Conservation (phyloP, 129 eudicot genomes). For the Flaveria bidentis region DNA sequence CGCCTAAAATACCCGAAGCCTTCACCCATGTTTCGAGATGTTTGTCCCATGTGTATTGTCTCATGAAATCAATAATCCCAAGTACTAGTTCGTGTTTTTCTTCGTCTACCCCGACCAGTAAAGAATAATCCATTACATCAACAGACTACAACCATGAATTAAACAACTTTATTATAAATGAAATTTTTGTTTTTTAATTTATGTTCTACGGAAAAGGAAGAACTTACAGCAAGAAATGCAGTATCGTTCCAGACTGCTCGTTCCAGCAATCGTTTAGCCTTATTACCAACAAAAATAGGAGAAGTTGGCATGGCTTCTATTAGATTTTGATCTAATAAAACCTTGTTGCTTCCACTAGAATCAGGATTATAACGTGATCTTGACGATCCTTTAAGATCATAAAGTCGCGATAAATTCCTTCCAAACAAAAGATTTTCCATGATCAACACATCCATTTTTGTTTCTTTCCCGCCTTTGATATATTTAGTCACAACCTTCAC, state of each 20-base stretch:
- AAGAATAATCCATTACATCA: conserved; percentile 97
- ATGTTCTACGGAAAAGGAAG: background rate
- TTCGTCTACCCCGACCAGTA: conserved; percentile 90
- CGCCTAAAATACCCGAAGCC: conserved; percentile 94
- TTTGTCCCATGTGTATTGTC: conserved; percentile 99
- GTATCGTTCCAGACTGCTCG: conserved; percentile 99
- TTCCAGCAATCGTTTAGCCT: conserved; percentile 86
- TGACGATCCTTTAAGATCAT: conserved; percentile 97
- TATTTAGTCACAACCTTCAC: conserved; percentile 74
- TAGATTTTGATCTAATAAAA: conserved; percentile 90
- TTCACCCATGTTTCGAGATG: conserved; percentile 99
- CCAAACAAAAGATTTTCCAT: conserved; percentile 95
- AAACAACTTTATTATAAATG: background rate
- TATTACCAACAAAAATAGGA: conserved; percentile 96
- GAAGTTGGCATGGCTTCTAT: conserved; percentile 99
- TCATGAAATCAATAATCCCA: conserved; percentile 97
- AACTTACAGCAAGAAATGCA: conserved; percentile 97
- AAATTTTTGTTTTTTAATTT: background rate
- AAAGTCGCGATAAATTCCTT: conserved; percentile 83
- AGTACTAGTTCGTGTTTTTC: conserved; percentile 91
- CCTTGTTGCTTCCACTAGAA: conserved; percentile 83
- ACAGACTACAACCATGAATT: conserved; percentile 57
- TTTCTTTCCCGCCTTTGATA: conserved; percentile 88
- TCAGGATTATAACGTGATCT: conserved; percentile 92
- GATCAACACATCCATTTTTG: conserved; percentile 89